A percentile compares a stretch with the other conserved stretches of the same genome.
These are phyloP conservation scores for Ustilago sp. DNA, from an alignment of 1,284 basidiomycete species.

Conservation along the genomic window DNA sequence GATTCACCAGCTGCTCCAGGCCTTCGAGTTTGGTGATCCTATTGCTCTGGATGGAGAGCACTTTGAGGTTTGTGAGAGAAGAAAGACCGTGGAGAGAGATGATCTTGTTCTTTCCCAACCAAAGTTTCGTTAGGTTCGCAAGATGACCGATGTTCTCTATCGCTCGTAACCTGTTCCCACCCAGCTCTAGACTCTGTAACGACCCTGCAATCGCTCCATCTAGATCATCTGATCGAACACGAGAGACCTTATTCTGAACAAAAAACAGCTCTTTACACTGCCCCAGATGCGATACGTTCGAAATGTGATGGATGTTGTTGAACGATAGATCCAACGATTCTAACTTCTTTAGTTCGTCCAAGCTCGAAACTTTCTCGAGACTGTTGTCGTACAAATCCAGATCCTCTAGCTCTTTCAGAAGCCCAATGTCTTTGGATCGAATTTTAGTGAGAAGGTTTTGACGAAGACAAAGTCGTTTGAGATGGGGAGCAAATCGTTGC, in stretches of 20 bases:
- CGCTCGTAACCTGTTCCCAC: slow-evolving; percentile 88
- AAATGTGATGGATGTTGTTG: slow-evolving; percentile 78
- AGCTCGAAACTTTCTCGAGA: slow-evolving; percentile 71
- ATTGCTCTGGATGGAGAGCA: slow-evolving; percentile 85
- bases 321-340: slow-evolving; percentile 92
- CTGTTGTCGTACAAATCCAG: slow-evolving; percentile 96
- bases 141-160: slow-evolving; percentile 89
- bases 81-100: slow-evolving; percentile 51
- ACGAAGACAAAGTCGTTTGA: slow-evolving; percentile 84
- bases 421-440: slow-evolving; percentile 71
- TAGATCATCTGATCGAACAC: slow-evolving; percentile 76
- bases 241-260: slow-evolving; percentile 93
- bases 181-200: slow-evolving; percentile 87
- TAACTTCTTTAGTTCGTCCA: slow-evolving; percentile 74
- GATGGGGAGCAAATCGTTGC: slow-evolving; percentile 77
- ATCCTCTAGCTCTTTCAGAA: slow-evolving; percentile 82
- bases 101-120: slow-evolving; percentile 82
- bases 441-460: slow-evolving; percentile 86
- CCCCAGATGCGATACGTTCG: slow-evolving; percentile 73
- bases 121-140: slow-evolving; percentile 87
- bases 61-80: slow-evolving; percentile 37
- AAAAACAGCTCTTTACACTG: slow-evolving; percentile 84
- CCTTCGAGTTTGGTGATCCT: slow-evolving; percentile 89
- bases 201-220: slow-evolving; percentile 75
- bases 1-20: slow-evolving; percentile 71